Percentiles rank a stretch among this genome's conserved stretches.
Conservation (phyloP, 768 basidiomycete genomes). For the Guyanaporus albipodus region DNA sequence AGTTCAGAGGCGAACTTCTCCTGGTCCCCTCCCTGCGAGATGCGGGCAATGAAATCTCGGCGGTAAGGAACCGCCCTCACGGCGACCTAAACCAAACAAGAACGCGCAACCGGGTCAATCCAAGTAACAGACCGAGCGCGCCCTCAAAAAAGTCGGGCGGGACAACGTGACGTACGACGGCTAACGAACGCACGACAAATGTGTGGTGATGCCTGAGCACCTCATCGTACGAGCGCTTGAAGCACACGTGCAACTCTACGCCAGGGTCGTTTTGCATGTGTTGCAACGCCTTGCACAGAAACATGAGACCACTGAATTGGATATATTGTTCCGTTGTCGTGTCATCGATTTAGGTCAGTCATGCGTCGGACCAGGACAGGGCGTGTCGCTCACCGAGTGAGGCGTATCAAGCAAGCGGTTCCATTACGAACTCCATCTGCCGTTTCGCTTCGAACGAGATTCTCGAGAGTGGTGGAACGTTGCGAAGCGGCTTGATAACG, state of each 20-base stretch:
- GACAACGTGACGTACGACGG: conserved; percentile 24
- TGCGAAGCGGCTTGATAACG: conserved; percentile 43
- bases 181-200: conserved; percentile 58
- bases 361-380: conserved; percentile 17
- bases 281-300: conserved; percentile 65
- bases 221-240: conserved; percentile 66
- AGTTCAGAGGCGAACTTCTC: conserved; percentile 60
- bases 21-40: conserved; percentile 59
- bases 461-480: conserved; percentile 54
- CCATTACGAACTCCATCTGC: conserved; percentile 43
- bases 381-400: conserved; percentile 48
- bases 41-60: conserved; percentile 55
- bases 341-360: conserved; percentile 1
- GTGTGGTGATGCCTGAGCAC: conserved; percentile 64
- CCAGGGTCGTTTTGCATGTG: conserved; percentile 54
- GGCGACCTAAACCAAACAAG: conserved; percentile 41
- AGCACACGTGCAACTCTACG: conserved; percentile 61
- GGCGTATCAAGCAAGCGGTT: conserved; percentile 60
- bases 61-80: conserved; percentile 62
- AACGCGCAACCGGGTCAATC: not conserved
- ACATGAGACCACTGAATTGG: conserved; percentile 53
- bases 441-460: conserved; percentile 51
- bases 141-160: not conserved
- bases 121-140: not conserved
- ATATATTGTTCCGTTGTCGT: conserved; percentile 4